phyloP scores from a whole-genome alignment of 148 eudicot species.

The Rhododendron henanense region DNA sequence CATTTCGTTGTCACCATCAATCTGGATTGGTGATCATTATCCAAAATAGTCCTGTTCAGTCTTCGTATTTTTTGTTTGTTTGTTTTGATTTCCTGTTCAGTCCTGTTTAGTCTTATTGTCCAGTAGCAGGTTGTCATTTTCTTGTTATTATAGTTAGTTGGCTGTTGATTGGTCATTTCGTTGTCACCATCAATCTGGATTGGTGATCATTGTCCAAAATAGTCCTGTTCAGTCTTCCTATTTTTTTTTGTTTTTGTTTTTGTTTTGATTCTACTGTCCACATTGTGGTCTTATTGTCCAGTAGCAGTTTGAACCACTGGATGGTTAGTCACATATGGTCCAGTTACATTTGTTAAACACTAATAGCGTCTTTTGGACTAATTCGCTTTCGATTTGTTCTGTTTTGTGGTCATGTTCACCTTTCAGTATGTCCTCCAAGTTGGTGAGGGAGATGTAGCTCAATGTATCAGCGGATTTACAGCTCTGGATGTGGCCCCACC shows the following conservation, averaged over 20 bases:
- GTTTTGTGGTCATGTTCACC: slow-evolving; percentile 2
- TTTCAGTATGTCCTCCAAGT: slow-evolving; percentile 78
- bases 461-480: slow-evolving; percentile 87
- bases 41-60: neutral
- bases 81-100: neutral
- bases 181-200: neutral
- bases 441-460: slow-evolving; percentile 68
- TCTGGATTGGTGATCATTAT: neutral
- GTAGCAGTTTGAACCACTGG: neutral
- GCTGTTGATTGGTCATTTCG: neutral
- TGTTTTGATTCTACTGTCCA: neutral
- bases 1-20: neutral
- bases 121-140: no score
- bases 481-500: slow-evolving; percentile 85
- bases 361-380: neutral
- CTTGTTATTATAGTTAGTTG: neutral
- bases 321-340: neutral
- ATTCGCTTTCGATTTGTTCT: slow-evolving; percentile 1
- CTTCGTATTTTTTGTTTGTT: neutral
- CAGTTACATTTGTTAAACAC: neutral
- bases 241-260: no score
- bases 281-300: neutral
- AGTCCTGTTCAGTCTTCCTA: neutral
- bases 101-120: neutral
- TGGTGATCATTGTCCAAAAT: neutral